phyloP scores from a whole-genome alignment of 2,329 filamentous ascomycete genomes.

The Clathrospora elynae region DNA sequence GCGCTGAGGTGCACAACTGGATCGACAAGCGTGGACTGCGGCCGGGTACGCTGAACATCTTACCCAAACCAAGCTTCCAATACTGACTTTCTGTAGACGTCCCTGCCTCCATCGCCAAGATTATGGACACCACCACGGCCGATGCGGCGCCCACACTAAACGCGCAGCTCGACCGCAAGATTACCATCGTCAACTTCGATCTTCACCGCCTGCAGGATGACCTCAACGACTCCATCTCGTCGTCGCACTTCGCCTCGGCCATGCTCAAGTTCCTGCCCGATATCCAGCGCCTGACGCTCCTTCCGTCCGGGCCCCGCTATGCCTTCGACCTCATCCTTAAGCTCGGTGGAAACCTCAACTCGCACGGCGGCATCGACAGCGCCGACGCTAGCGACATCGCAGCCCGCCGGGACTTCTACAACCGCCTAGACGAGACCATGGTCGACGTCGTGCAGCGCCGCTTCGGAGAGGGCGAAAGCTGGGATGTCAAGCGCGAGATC shows the following conservation, averaged over 20 bases:
- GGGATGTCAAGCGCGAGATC: conserved; percentile 58
- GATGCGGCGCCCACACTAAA: conserved; percentile 58
- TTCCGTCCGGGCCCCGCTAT: conserved; percentile 55
- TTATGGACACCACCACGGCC: conserved; percentile 58
- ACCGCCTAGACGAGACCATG: conserved; percentile 56
- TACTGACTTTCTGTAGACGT: conserved; percentile 52
- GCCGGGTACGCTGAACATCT: conserved; percentile 50
- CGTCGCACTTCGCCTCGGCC: conserved; percentile 58
- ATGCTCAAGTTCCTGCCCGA: conserved; percentile 62
- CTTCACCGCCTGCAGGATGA: conserved; percentile 62
- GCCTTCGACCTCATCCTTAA: conserved; percentile 62
- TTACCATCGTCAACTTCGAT: conserved; percentile 63
- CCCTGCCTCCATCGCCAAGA: conserved; percentile 57
- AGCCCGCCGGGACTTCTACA: conserved; percentile 58
- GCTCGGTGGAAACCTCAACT: conserved; percentile 61
- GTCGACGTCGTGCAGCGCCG: conserved; percentile 58
- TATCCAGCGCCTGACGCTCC: conserved; percentile 56
- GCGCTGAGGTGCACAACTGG: conserved; percentile 59
- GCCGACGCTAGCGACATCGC: conserved; percentile 55
- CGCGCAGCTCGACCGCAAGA: conserved; percentile 63
- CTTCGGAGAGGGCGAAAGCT: conserved; percentile 58
- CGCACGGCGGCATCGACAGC: conserved; percentile 58
- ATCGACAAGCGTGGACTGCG: conserved; percentile 61
- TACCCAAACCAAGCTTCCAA: neutral
- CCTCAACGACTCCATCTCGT: conserved; percentile 60